These are phyloP conservation scores for Fragilaria radians DNA, from an alignment of 108 stramenopile genomes.

Conservation along the genomic window DNA sequence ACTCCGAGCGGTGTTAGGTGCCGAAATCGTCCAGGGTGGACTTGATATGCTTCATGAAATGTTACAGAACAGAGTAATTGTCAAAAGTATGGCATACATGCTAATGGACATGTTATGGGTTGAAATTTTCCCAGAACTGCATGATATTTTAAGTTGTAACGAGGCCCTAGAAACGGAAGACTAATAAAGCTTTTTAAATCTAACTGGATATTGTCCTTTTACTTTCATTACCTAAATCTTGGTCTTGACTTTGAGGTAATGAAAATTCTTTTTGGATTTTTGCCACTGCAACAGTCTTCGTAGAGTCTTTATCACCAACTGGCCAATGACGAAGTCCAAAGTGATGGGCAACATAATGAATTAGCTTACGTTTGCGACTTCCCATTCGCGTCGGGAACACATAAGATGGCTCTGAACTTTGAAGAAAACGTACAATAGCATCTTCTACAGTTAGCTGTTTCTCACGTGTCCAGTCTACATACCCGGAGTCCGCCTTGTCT, in stretches of 20 bases:
- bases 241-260: too few species aligned
- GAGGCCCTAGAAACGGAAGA: slow-evolving; percentile 51
- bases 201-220: too few species aligned
- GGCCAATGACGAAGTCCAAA: slow-evolving; percentile 53
- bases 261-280: too few species aligned
- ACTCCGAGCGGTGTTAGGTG: slow-evolving; percentile 59
- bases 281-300: slow-evolving; percentile 69
- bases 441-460: slow-evolving; percentile 40
- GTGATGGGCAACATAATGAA: slow-evolving; percentile 55
- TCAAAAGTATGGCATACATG: slow-evolving; percentile 83
- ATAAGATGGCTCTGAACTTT: slow-evolving; percentile 4
- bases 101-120: slow-evolving; percentile 73
- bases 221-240: too few species aligned
- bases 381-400: slow-evolving; percentile 48
- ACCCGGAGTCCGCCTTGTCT: background rate
- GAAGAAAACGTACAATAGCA: slow-evolving; percentile 32
- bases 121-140: slow-evolving; percentile 78
- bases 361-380: slow-evolving; percentile 46
- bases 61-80: slow-evolving; percentile 76
- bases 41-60: slow-evolving; percentile 76
- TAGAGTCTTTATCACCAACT: slow-evolving; percentile 43
- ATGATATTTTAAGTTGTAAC: slow-evolving; percentile 64
- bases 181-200: too few species aligned
- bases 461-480: slow-evolving; percentile 46
- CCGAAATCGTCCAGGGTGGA: slow-evolving; percentile 67